A percentile compares a stretch with the other conserved stretches of the same genome.
These are phyloP conservation scores for Paracamarosporium sp. DNA, from an alignment of 2,329 filamentous ascomycete genomes.

Conservation along the genomic window DNA sequence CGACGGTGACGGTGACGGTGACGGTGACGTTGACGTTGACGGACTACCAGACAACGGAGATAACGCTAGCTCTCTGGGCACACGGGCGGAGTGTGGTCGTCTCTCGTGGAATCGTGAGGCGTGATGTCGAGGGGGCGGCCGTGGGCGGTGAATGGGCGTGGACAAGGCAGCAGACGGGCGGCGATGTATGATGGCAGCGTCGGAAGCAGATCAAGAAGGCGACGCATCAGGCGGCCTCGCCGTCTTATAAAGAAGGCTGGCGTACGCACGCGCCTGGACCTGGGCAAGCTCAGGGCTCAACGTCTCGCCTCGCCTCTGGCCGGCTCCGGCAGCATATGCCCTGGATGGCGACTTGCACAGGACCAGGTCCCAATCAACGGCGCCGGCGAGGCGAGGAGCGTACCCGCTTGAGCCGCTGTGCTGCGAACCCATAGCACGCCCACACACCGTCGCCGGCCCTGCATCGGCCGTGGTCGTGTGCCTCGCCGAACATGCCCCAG, in stretches of 20 bases:
- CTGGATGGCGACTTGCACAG: background rate
- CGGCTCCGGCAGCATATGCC: background rate
- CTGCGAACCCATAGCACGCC: too few species aligned
- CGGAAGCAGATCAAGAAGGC: constrained; percentile 1
- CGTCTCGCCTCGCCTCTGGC: constrained; percentile 3
- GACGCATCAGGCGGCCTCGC: constrained; percentile 8
- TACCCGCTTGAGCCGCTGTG: constrained; percentile 1
- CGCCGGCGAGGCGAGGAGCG: background rate
- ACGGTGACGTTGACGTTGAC: background rate
- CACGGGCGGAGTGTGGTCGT: background rate
- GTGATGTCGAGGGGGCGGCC: background rate
- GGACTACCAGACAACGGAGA: background rate
- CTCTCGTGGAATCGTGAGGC: background rate
- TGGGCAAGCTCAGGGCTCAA: background rate
- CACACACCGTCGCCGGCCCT: background rate
- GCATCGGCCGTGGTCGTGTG: background rate
- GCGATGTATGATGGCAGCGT: background rate
- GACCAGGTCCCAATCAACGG: background rate
- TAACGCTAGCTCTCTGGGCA: background rate
- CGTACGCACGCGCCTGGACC: constrained; percentile 4
- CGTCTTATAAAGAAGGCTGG: constrained; percentile 13
- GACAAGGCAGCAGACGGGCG: background rate
- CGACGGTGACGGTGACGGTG: too few species aligned
- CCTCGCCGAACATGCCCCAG: background rate
- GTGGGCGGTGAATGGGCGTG: background rate